Conservation (phyloP, 768 basidiomycete species). For the Podaxis sp. region DNA sequence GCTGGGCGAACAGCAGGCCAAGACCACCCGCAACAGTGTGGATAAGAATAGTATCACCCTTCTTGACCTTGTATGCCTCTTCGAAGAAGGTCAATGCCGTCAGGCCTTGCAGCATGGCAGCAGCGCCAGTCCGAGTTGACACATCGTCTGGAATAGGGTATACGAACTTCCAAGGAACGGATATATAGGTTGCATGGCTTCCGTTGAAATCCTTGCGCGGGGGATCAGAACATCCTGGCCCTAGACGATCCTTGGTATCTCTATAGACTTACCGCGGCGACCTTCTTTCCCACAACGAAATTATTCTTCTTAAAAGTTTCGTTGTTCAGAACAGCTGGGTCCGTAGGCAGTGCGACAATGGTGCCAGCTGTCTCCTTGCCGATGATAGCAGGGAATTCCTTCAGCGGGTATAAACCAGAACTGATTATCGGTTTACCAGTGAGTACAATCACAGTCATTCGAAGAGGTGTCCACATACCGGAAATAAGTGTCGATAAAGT, state of each 20-base stretch:
- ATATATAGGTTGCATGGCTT: conserved; percentile 70
- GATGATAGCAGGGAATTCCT: conserved; percentile 60
- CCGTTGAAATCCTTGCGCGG: conserved; percentile 40
- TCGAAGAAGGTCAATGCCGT: conserved; percentile 77
- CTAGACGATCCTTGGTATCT: not conserved
- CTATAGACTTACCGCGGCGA: conserved; percentile 57
- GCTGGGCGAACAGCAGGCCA: conserved; percentile 66
- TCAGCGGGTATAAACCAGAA: conserved; percentile 60
- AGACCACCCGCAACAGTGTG: conserved; percentile 94
- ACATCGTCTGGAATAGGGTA: conserved; percentile 65
- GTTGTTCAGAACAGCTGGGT: conserved; percentile 55
- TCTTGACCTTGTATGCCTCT: conserved; percentile 83
- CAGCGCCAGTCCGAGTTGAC: conserved; percentile 62
- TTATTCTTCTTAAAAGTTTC: conserved; percentile 61
- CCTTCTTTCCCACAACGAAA: conserved; percentile 67
- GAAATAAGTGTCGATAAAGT: conserved; percentile 86
- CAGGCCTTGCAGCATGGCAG: conserved; percentile 68
- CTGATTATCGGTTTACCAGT: conserved; percentile 25
- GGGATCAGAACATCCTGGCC: not conserved
- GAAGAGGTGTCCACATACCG: conserved; percentile 38
- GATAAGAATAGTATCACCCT: conserved; percentile 76
- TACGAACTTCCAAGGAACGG: conserved; percentile 58
- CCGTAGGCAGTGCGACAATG: conserved; percentile 72
- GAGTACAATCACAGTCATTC: not conserved
- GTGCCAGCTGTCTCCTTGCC: conserved; percentile 81